Conservation (phyloP, 176 grass and related monocot genomes). For the Raddia guianensis region DNA sequence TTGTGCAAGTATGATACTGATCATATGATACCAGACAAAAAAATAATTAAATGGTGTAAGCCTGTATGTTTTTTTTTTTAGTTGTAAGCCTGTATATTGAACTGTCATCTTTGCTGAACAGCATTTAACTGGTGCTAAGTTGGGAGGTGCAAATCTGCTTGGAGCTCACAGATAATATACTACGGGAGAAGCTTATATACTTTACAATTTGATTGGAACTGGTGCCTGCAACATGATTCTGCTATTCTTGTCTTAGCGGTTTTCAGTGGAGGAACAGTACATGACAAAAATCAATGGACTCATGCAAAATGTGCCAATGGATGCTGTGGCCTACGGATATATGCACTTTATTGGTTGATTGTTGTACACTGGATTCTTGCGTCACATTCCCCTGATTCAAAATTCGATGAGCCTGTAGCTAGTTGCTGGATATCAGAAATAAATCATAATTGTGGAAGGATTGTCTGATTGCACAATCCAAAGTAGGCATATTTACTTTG, state of each 20-base stretch:
- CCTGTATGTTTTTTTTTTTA: background rate
- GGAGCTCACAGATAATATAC: slow-evolving; percentile 71
- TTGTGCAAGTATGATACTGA: background rate
- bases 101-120: slow-evolving; percentile 45
- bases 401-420: background rate
- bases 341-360: background rate
- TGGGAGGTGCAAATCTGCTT: slow-evolving; percentile 92
- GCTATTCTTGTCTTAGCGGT: background rate
- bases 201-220: slow-evolving; percentile 18
- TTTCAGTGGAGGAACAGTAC: background rate
- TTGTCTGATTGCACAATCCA: background rate
- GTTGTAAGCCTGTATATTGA: background rate
- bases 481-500: background rate
- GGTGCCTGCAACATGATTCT: background rate
- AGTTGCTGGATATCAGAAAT: background rate
- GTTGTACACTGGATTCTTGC: slow-evolving; percentile 1
- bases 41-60: background rate
- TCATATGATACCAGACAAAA: background rate
- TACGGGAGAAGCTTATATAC: background rate
- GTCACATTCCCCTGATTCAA: background rate
- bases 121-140: slow-evolving; percentile 80
- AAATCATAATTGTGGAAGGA: background rate
- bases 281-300: background rate
- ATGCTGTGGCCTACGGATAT: background rate
- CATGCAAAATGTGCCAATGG: background rate